Evolutionary conservation across 2,329 filamentous ascomycete genomes (phyloP).

Genomic region (Calonectria pteridis): DNA sequence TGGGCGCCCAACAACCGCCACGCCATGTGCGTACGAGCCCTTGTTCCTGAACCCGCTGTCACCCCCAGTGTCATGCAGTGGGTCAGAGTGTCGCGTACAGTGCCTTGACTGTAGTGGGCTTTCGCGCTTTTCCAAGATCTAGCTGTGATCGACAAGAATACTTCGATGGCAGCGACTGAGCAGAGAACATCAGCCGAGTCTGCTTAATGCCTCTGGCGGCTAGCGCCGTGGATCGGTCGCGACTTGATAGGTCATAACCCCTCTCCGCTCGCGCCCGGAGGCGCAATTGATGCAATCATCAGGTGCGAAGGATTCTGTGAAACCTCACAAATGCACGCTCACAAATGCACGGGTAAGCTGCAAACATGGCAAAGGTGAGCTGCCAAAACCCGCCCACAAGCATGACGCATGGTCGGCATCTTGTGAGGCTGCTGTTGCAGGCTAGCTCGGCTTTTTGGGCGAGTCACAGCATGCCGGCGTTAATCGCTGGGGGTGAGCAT

Average conservation of each 20-base stretch:
- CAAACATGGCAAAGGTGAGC: background rate
- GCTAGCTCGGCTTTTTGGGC: background rate
- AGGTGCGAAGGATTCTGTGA: background rate
- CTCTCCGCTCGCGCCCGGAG: background rate
- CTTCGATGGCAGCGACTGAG: background rate
- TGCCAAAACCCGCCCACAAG: background rate
- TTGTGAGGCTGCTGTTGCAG: slow-evolving; percentile 4
- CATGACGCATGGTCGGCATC: slow-evolving; percentile 10
- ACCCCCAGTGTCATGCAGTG: slow-evolving; percentile 43
- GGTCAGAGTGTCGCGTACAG: slow-evolving; percentile 31
- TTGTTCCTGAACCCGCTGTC: slow-evolving; percentile 46
- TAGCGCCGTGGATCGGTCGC: slow-evolving; percentile 1
- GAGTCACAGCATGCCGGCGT: slow-evolving; percentile 2
- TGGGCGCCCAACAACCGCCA: slow-evolving; percentile 29
- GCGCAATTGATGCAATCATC: background rate
- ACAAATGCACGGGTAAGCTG: background rate
- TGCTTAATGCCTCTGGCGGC: background rate
- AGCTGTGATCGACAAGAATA: slow-evolving; percentile 22
- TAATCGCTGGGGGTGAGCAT: background rate
- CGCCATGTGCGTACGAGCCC: slow-evolving; percentile 33
- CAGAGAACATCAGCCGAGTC: slow-evolving; percentile 8
- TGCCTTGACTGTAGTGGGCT: slow-evolving; percentile 25
- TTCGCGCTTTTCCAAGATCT: background rate
- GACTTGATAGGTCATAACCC: background rate
- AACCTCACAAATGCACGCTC: too few relatives aligned